Percentiles rank a stretch among this genome's conserved stretches.
These are phyloP conservation scores for Solanum rostratum DNA, from an alignment of 257 asterid genomes.

Conservation along the genomic window DNA sequence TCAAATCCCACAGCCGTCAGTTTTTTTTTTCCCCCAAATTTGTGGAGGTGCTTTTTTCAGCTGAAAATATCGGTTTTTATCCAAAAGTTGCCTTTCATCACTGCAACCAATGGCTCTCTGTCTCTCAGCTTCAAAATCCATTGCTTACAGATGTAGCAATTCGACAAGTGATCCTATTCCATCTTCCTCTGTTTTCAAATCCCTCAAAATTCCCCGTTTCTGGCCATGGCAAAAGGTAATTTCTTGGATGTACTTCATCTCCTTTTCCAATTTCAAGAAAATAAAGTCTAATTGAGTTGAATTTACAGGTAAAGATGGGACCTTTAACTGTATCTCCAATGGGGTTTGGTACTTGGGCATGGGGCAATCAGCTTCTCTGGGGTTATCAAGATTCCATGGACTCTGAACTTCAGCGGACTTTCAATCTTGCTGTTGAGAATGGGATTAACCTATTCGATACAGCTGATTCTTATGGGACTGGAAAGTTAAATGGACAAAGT, in stretches of 20 bases:
- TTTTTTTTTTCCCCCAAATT: too few relatives aligned
- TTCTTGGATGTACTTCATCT: not conserved
- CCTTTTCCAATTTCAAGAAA: not conserved
- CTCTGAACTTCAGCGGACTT: conserved; percentile 66
- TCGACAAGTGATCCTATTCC: conserved; percentile 18
- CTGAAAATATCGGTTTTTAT: not conserved
- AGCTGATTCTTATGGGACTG: conserved; percentile 97
- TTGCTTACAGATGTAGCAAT: conserved; percentile 27
- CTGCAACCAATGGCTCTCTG: conserved; percentile 29
- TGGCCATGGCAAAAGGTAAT: conserved; percentile 96
- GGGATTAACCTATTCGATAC: conserved; percentile 87
- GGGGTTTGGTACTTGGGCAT: conserved; percentile 99
- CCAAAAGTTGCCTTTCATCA: not conserved
- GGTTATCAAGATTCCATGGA: conserved; percentile 93
- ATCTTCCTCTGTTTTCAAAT: conserved; percentile 29
- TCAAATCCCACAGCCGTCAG: conserved; percentile 96
- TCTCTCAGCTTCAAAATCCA: conserved; percentile 18
- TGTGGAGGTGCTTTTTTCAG: not conserved
- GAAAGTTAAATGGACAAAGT: conserved; percentile 75
- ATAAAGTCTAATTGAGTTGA: not conserved
- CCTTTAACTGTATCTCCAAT: conserved; percentile 78
- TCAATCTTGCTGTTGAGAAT: conserved; percentile 67
- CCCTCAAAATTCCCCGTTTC: conserved; percentile 63
- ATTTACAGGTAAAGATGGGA: conserved; percentile 65
- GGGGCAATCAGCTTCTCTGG: conserved; percentile 98